Evolutionary conservation across 1,139 yeast genomes (phyloP).

Genomic region (Hyphopichia khmerensis): DNA sequence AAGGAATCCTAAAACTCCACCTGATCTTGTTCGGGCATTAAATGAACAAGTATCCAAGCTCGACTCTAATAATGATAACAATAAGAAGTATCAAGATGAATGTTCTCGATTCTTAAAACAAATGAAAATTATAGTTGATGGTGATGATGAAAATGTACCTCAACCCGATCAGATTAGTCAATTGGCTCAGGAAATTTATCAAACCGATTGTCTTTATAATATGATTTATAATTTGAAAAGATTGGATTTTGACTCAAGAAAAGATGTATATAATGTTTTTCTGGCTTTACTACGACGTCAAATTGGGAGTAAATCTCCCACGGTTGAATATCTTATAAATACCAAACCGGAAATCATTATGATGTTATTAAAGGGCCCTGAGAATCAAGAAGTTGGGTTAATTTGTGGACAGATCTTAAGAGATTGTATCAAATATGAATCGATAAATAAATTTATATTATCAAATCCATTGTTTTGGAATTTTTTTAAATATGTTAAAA

Average conservation of each 20-base stretch:
- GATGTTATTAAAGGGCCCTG: conserved; percentile 67
- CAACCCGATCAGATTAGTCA: conserved; percentile 75
- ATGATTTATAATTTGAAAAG: conserved; percentile 57
- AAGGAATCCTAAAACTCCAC: conserved; percentile 89
- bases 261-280: conserved; percentile 75
- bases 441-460: conserved; percentile 59
- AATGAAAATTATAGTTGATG: conserved; percentile 66
- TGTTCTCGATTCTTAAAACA: conserved; percentile 67
- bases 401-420: conserved; percentile 78
- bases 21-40: conserved; percentile 73
- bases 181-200: conserved; percentile 72
- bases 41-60: conserved; percentile 71
- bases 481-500: conserved; percentile 74
- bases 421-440: conserved; percentile 82
- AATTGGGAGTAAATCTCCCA: conserved; percentile 74
- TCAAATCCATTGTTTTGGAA: conserved; percentile 68
- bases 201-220: conserved; percentile 66
- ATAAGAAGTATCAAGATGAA: conserved; percentile 72
- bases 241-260: conserved; percentile 86
- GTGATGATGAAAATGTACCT: conserved; percentile 68
- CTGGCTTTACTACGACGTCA: conserved; percentile 78
- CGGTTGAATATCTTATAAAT: conserved; percentile 76
- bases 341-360: conserved; percentile 62
- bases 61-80: conserved; percentile 53
- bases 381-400: conserved; percentile 67